A percentile compares a stretch with the other conserved stretches of the same genome.
Conservation (phyloP, 2,329 filamentous ascomycete genomes). For the Aspergillus chevalieri region DNA sequence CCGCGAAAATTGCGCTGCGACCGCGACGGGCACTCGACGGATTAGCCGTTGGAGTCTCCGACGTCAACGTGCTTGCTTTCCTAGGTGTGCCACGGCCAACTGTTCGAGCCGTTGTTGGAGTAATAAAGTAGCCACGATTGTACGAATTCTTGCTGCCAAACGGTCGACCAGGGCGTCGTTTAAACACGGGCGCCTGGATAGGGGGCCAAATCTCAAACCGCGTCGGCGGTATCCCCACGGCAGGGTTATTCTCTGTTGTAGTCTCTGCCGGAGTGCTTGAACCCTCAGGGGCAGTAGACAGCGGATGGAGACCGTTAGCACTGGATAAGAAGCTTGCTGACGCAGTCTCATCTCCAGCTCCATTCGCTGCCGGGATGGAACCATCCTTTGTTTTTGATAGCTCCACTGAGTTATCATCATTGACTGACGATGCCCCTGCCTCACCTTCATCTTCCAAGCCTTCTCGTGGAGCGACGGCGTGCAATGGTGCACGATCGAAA, state of each 20-base stretch:
- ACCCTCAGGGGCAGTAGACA: constrained; percentile 9
- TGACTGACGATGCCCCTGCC: constrained; percentile 16
- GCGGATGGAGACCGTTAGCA: constrained; percentile 23
- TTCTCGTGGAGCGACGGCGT: constrained; percentile 80
- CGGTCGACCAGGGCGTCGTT: constrained; percentile 34
- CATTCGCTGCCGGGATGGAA: constrained; percentile 11
- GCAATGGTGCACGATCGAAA: constrained; percentile 77
- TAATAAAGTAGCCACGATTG: constrained; percentile 17
- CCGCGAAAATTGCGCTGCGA: constrained; percentile 28
- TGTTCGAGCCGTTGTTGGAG: constrained; percentile 28
- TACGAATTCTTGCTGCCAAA: constrained; percentile 26
- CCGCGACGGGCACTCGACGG: constrained; percentile 27
- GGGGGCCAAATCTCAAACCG: constrained; percentile 41
- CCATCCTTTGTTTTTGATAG: constrained; percentile 8
- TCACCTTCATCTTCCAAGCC: constrained; percentile 39
- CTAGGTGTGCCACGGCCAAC: constrained; percentile 34
- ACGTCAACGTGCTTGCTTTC: constrained; percentile 22
- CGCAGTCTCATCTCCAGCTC: constrained; percentile 6
- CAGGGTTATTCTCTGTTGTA: constrained; percentile 22
- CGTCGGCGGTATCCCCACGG: constrained; percentile 34
- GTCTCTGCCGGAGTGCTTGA: constrained; percentile 9
- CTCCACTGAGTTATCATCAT: constrained; percentile 10
- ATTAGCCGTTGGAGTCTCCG: constrained; percentile 24
- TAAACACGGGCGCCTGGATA: constrained; percentile 30
- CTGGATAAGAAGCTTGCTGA: constrained; percentile 27